A percentile compares a stretch with the other conserved stretches of the same genome.
Evolutionary conservation across 148 eudicot genomes (phyloP).

Genomic region (Simmondsia chinensis): DNA sequence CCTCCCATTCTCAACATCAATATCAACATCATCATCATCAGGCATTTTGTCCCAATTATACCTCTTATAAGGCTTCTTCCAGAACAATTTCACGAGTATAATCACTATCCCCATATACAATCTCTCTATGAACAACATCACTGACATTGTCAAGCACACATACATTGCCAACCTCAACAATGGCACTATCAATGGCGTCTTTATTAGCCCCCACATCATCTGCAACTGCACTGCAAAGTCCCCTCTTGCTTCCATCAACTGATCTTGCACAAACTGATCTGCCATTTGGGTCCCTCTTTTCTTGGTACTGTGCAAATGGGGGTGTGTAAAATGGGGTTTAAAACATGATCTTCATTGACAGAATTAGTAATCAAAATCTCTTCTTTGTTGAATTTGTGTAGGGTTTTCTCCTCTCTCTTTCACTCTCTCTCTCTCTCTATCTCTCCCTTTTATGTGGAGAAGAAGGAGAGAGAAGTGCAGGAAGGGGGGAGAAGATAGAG

Average conservation of each 20-base stretch:
- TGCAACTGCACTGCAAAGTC: neutral
- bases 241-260: neutral
- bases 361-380: too few species aligned
- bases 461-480: too few species aligned
- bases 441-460: too few species aligned
- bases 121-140: slow-evolving; percentile 40
- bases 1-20: slow-evolving; percentile 53
- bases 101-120: slow-evolving; percentile 47
- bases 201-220: slow-evolving; percentile 22
- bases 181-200: slow-evolving; percentile 27
- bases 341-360: too few species aligned
- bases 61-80: slow-evolving; percentile 37
- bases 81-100: slow-evolving; percentile 19
- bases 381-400: too few species aligned
- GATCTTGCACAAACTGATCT: neutral
- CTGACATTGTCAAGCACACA: slow-evolving; percentile 34
- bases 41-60: slow-evolving; percentile 26
- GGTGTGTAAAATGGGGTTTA: too few species aligned
- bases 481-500: too few species aligned
- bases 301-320: too few species aligned
- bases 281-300: neutral
- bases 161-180: slow-evolving; percentile 21
- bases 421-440: too few species aligned
- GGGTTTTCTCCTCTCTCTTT: too few species aligned
- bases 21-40: neutral